A percentile compares a stretch with the other conserved stretches of the same genome.
These are phyloP conservation scores for Lentinula aciculospora DNA, from an alignment of 768 basidiomycete genomes.

Conservation along the genomic window DNA sequence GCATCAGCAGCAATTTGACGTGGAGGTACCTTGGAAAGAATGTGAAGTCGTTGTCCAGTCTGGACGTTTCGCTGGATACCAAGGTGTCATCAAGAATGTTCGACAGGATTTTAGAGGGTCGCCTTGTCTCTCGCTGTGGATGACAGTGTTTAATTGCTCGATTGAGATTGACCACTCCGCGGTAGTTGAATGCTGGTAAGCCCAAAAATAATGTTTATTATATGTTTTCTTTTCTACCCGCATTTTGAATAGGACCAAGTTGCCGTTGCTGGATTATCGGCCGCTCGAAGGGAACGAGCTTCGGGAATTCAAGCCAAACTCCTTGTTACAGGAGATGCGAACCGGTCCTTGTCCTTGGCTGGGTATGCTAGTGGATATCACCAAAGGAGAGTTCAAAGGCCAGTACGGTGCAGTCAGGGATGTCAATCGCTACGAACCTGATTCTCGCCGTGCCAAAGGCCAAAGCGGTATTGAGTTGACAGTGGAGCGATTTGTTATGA, in stretches of 20 bases:
- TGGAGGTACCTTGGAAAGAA: background rate
- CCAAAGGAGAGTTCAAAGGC: background rate
- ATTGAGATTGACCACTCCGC: background rate
- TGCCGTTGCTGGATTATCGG: background rate
- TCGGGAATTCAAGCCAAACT: background rate
- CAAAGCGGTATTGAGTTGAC: background rate
- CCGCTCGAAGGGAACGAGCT: background rate
- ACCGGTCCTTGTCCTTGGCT: background rate
- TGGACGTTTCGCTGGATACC: background rate
- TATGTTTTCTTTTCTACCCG: background rate
- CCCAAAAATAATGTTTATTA: background rate
- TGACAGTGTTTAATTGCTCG: background rate
- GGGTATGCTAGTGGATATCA: background rate
- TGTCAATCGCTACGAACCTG: background rate
- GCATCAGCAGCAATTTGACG: background rate
- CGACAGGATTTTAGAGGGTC: background rate
- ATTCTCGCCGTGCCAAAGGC: background rate
- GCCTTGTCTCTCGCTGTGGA: background rate
- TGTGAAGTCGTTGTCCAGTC: background rate
- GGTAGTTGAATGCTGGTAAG: background rate
- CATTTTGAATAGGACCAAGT: background rate
- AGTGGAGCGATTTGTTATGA: background rate
- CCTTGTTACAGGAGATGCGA: background rate
- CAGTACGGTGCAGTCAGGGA: background rate
- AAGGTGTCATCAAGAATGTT: background rate